Evolutionary conservation across 2,329 filamentous ascomycete genomes (phyloP).

Genomic region (Alternaria rosae): DNA sequence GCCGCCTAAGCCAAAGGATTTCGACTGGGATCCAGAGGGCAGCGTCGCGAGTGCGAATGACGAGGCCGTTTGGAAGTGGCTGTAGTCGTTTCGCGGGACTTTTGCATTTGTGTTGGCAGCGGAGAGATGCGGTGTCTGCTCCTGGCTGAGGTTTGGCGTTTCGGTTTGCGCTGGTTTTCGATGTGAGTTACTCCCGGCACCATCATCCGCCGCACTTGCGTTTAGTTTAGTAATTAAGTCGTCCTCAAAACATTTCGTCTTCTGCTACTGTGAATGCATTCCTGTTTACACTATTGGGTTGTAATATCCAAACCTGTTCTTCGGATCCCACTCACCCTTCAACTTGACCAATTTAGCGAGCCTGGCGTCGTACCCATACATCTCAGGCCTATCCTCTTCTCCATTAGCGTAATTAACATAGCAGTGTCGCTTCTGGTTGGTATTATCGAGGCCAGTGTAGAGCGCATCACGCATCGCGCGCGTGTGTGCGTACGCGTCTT

Average conservation of each 20-base stretch:
- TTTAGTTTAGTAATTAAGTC: not conserved
- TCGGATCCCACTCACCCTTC: constrained; percentile 42
- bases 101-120: not conserved
- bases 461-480: constrained; percentile 20
- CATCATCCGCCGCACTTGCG: not conserved
- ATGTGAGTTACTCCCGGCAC: not conserved
- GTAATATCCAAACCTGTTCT: constrained; percentile 37
- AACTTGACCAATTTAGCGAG: constrained; percentile 34
- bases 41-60: constrained; percentile 2
- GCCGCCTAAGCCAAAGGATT: constrained; percentile 2
- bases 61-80: constrained; percentile 3
- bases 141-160: not conserved
- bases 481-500: constrained; percentile 19
- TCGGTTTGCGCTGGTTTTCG: not conserved
- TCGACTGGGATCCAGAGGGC: constrained; percentile 3
- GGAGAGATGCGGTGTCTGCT: not conserved
- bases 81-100: not conserved
- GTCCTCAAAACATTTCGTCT: not conserved
- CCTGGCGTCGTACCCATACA: constrained; percentile 44
- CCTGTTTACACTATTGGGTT: constrained; percentile 24
- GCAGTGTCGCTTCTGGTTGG: constrained; percentile 22
- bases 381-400: constrained; percentile 30
- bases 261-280: not conserved
- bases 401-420: constrained; percentile 49
- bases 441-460: constrained; percentile 16